Evolutionary conservation across 2,329 filamentous ascomycete species (phyloP).

Genomic region (Thermoascus crustaceus): DNA sequence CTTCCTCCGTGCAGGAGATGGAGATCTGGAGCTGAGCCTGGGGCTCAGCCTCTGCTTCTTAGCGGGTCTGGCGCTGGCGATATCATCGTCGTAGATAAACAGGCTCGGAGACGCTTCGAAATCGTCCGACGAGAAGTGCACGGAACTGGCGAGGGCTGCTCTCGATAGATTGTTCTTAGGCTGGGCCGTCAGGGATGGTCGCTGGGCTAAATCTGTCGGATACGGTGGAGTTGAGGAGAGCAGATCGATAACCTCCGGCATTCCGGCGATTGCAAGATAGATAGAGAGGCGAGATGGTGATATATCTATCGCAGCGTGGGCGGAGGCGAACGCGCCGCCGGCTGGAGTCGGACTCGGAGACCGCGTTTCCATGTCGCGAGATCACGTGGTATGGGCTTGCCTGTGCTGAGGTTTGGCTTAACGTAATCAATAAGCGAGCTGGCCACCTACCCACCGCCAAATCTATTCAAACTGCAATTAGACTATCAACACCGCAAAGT

Average conservation of each 20-base stretch:
- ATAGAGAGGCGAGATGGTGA: too few species aligned
- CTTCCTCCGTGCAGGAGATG: too few species aligned
- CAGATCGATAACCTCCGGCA: slow-evolving; percentile 34
- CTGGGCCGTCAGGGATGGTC: slow-evolving; percentile 6
- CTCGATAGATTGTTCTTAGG: slow-evolving; percentile 6
- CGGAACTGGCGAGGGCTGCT: slow-evolving; percentile 5
- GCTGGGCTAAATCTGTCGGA: slow-evolving; percentile 11
- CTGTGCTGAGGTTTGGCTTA: too few species aligned
- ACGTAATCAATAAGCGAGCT: too few species aligned
- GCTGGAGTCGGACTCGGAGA: background rate
- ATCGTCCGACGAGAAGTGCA: slow-evolving; percentile 8
- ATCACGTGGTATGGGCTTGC: too few species aligned
- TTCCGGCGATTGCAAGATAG: too few species aligned
- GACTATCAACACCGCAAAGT: too few species aligned
- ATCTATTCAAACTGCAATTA: too few species aligned
- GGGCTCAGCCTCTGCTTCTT: slow-evolving; percentile 4
- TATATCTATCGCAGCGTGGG: background rate
- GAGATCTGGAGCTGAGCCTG: too few species aligned
- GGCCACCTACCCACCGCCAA: too few species aligned
- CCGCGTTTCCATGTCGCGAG: slow-evolving; percentile 7
- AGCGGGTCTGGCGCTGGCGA: background rate
- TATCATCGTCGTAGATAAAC: slow-evolving; percentile 9
- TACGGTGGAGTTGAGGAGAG: slow-evolving; percentile 28
- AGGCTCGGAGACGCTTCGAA: slow-evolving; percentile 6
- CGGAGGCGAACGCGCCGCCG: background rate